Evolutionary conservation across 2,329 filamentous ascomycete species (phyloP), one percentile per base, ranked within the genome.

Genomic region (Leptographium galeiforme): DNA sequence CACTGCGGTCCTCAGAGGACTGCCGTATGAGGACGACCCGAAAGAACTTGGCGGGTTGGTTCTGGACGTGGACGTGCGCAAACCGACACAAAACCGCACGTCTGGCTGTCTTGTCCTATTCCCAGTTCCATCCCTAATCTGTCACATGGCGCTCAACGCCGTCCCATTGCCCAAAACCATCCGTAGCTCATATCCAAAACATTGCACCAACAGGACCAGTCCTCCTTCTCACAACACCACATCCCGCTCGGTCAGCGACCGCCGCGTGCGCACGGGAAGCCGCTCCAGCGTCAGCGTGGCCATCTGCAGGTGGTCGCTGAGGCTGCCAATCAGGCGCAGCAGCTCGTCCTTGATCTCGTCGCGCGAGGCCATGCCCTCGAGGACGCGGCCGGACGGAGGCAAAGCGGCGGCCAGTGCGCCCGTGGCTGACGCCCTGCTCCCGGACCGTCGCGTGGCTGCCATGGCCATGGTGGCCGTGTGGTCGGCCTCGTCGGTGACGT

Each of bases 331-430:
- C 57, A 68, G 55, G 12, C 65, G 58, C 59, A 64, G 58, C 34
- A 67, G 61, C 57, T 67, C 66, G 8, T 63, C 63, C 32, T 61
- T 59, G 52, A 65, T 61, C 52, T 66, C 61, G 33, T 66, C 61
- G 4, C 63, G 59, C 8, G 57, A 59, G 12, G 62, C 61, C 38
- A 60, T 52, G 13, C 65, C 65, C 54, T 62, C 61, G 68, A 81
- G 72, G 43, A 78, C 75, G 50, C 70, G 68, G 3, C 68, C 63
- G 2, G 48, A 70, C 2, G 77, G 77, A 18, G 57, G 44, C 6
- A 34, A 25, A 1, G 56, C 54, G 10, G 52, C 38, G 4, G 50
- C 50, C 32, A 53, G 47, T 2, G 10, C 12, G 41, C 16, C 7
- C 13, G 30, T 11, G 19, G 25, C 25, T 16, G 13, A 18, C 40